A percentile compares a stretch with the other conserved stretches of the same genome.
Conservation (phyloP, 768 basidiomycete species). For the Neoboletus magnificus region DNA sequence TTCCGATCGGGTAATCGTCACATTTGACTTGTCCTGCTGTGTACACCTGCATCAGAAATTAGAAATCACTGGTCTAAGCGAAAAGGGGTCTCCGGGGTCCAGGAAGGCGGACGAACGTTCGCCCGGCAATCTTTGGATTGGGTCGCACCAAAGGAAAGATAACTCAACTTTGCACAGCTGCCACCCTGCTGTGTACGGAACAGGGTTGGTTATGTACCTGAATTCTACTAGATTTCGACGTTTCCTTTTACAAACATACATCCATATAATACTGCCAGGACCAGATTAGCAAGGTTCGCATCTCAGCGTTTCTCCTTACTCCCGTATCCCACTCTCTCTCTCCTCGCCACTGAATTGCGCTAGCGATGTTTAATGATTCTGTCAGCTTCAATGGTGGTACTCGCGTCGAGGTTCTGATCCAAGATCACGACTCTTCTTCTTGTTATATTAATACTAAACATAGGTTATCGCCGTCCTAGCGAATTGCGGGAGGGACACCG, state of each 20-base stretch:
- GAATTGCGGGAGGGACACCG: constrained; percentile 31
- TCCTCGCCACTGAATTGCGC: not conserved
- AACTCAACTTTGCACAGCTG: constrained; percentile 3
- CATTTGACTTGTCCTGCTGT: not conserved
- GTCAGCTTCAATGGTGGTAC: constrained; percentile 30
- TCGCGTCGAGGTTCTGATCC: constrained; percentile 25
- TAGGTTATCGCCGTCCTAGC: constrained; percentile 33
- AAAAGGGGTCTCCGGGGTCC: constrained; percentile 2
- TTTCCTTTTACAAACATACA: constrained; percentile 9
- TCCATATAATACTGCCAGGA: constrained; percentile 9
- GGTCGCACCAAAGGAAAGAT: not conserved
- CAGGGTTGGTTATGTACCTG: constrained; percentile 15
- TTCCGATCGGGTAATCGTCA: not conserved
- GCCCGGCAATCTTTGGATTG: constrained; percentile 6
- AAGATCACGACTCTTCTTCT: not conserved
- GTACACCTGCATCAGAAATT: not conserved
- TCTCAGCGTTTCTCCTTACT: constrained; percentile 1
- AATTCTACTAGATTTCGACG: constrained; percentile 1
- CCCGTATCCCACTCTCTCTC: not conserved
- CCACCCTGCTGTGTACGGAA: constrained; percentile 16
- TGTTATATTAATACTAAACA: not conserved
- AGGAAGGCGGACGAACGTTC: constrained; percentile 10
- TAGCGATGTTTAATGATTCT: constrained; percentile 22
- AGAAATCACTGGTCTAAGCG: not conserved
- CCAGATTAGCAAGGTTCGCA: not conserved